Conservation (phyloP, 2,329 filamentous ascomycete genomes). For the Malbranchea zuffiana region DNA sequence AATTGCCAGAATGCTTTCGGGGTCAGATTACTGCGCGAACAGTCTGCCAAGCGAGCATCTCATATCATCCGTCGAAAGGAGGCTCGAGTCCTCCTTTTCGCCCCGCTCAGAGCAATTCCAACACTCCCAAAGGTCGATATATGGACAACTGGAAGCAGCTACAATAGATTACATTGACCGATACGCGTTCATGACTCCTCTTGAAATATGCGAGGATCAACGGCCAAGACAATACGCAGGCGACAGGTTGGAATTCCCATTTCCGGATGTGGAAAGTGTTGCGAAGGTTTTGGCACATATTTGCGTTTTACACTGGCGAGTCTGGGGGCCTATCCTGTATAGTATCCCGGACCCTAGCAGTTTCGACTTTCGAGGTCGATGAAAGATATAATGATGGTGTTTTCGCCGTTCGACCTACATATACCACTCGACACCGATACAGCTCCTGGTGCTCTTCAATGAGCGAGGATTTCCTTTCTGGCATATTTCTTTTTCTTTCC, state of each 20-base stretch:
- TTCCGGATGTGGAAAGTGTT: constrained; percentile 39
- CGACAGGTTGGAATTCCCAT: constrained; percentile 19
- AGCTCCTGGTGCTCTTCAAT: no score
- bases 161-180: constrained; percentile 25
- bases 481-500: no score
- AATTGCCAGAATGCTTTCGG: constrained; percentile 27
- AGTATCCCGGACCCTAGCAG: no score
- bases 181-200: constrained; percentile 33
- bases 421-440: no score
- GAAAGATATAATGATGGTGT: no score
- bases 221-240: constrained; percentile 19
- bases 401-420: no score
- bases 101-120: constrained; percentile 25
- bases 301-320: constrained; percentile 75
- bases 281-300: constrained; percentile 72
- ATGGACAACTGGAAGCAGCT: constrained; percentile 23
- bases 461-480: no score
- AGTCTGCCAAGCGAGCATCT: constrained; percentile 24
- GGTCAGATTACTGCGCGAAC: constrained; percentile 14
- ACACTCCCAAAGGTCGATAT: constrained; percentile 26
- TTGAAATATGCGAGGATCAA: constrained; percentile 36
- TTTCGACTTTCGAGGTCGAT: no score
- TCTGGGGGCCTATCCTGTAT: constrained; percentile 73
- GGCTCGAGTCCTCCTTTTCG: constrained; percentile 27
- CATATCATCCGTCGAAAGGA: constrained; percentile 25